Conservation (phyloP, 768 basidiomycete genomes). For the Serpula lacrymans region DNA sequence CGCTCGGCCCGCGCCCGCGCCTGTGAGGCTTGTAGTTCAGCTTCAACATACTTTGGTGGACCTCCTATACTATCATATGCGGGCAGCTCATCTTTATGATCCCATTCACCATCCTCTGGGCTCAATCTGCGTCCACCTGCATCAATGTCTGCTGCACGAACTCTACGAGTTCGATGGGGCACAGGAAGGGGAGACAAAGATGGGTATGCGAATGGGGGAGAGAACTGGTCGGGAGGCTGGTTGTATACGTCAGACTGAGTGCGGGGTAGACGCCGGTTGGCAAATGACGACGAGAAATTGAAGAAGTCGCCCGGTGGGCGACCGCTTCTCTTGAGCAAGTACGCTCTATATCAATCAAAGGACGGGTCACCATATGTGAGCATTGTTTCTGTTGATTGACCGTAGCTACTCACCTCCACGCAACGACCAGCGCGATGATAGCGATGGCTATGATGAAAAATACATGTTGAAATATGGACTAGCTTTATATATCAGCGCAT, state of each 20-base stretch:
- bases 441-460: conserved; percentile 19
- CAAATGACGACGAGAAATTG: no score
- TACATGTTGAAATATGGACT: conserved; percentile 19
- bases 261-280: no score
- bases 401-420: conserved; percentile 21
- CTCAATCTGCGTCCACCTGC: conserved; percentile 35
- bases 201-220: no score
- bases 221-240: no score
- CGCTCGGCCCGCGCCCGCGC: no score
- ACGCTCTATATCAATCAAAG: no score
- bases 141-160: conserved; percentile 37
- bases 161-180: conserved; percentile 18
- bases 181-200: conserved; percentile 18
- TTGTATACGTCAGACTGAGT: no score
- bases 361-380: no score
- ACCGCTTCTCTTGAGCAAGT: conserved; percentile 20
- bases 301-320: conserved; percentile 19
- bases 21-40: not conserved
- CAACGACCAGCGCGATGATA: conserved; percentile 13
- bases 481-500: not conserved
- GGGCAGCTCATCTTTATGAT: conserved; percentile 45
- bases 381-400: no score
- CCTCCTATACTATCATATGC: conserved; percentile 44
- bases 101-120: conserved; percentile 27
- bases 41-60: conserved; percentile 43